Conservation (phyloP, 2,329 filamentous ascomycete species). For the Pseudocercospora vitis region DNA sequence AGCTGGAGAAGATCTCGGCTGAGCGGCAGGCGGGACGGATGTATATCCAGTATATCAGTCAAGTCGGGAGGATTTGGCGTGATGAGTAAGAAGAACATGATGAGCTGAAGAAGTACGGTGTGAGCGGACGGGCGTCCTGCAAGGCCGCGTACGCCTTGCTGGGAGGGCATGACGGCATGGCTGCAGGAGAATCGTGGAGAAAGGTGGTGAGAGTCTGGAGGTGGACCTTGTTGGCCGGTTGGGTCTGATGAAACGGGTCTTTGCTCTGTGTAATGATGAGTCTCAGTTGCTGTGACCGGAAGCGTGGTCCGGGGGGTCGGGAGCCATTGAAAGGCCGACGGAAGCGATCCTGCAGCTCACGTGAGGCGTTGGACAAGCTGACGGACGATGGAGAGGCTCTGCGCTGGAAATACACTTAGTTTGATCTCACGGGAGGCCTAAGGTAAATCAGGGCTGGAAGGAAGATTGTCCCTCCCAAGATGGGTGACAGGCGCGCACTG, state of each 20-base stretch:
- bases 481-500: background rate
- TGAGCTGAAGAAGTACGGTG: background rate
- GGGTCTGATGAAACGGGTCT: no score
- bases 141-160: slow-evolving; percentile 1
- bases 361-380: background rate
- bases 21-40: background rate
- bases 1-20: slow-evolving; percentile 3
- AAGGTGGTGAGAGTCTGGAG: no score
- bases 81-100: background rate
- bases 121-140: background rate
- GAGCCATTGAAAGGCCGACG: background rate
- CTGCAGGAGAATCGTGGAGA: background rate
- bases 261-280: no score
- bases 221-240: no score
- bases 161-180: slow-evolving; percentile 2
- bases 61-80: background rate
- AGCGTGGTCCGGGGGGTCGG: slow-evolving; percentile 1
- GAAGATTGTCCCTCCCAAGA: background rate
- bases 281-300: no score
- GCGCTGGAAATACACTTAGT: slow-evolving; percentile 7
- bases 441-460: slow-evolving; percentile 1
- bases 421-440: background rate
- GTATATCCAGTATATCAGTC: background rate
- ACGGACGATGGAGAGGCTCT: background rate
- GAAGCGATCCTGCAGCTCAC: slow-evolving; percentile 2